Evolutionary conservation across 2,329 filamentous ascomycete species (phyloP).

Genomic region (Ambrosiella beaveri): DNA sequence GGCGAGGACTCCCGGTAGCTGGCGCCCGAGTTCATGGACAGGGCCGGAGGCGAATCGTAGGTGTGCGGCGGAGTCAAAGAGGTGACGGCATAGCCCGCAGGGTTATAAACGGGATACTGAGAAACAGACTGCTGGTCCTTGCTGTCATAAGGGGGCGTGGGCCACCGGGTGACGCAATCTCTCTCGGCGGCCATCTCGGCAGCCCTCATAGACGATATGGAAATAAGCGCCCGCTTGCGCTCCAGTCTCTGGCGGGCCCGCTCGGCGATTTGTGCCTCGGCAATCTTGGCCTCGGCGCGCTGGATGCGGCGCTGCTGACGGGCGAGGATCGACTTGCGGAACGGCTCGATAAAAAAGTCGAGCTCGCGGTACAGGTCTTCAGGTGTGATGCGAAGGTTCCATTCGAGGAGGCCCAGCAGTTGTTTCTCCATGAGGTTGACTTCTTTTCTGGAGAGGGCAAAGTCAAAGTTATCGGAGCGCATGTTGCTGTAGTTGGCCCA

Average conservation of each 20-base stretch:
- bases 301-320: constrained; percentile 33
- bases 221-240: too few species aligned
- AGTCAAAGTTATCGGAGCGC: constrained; percentile 44
- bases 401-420: constrained; percentile 82
- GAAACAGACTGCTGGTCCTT: constrained; percentile 24
- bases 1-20: constrained; percentile 29
- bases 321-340: constrained; percentile 44
- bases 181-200: too few species aligned
- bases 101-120: constrained; percentile 20
- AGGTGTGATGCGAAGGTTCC: constrained; percentile 74
- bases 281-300: constrained; percentile 29
- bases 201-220: too few species aligned
- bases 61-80: constrained; percentile 27
- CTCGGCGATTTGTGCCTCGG: constrained; percentile 20
- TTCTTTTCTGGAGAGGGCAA: constrained; percentile 85
- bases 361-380: constrained; percentile 77
- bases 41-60: constrained; percentile 22
- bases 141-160: not conserved
- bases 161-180: too few species aligned
- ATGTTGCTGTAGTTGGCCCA: constrained; percentile 89
- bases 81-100: too few species aligned
- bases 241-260: too few species aligned
- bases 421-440: constrained; percentile 99
- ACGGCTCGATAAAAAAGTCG: constrained; percentile 73
- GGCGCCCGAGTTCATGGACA: constrained; percentile 32